A percentile compares a stretch with the other conserved stretches of the same genome.
Evolutionary conservation across 441 rosid genomes (phyloP).

Genomic region (Manihot esculenta): DNA sequence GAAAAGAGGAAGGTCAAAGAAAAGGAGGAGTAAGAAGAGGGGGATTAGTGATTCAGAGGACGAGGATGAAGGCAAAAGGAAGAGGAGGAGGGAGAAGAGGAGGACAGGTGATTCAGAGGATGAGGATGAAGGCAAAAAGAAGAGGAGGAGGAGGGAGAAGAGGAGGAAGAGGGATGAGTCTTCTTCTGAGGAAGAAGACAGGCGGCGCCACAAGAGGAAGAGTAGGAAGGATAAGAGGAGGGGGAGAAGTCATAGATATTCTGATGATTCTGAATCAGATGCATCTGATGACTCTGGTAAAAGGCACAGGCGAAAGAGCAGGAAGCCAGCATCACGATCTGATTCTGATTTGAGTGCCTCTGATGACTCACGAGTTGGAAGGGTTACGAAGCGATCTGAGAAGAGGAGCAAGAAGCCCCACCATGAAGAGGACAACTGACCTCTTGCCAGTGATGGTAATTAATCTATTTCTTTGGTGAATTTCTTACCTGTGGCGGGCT

Average conservation of each 20-base stretch:
- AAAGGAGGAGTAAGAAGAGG: slow-evolving; percentile 29
- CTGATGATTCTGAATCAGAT: slow-evolving; percentile 53
- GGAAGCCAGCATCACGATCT: slow-evolving; percentile 47
- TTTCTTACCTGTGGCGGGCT: too few species aligned
- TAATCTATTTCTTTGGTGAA: neutral
- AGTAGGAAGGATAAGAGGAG: slow-evolving; percentile 69
- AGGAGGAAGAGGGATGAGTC: slow-evolving; percentile 54
- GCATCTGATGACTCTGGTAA: slow-evolving; percentile 45
- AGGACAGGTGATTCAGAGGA: slow-evolving; percentile 49
- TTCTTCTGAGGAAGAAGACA: slow-evolving; percentile 48
- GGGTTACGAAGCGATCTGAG: slow-evolving; percentile 51
- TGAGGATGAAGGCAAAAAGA: slow-evolving; percentile 51
- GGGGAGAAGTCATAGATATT: slow-evolving; percentile 56
- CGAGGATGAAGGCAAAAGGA: slow-evolving; percentile 51
- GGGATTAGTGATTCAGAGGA: slow-evolving; percentile 49
- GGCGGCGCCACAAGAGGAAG: slow-evolving; percentile 39
- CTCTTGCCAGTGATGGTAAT: neutral
- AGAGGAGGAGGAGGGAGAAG: slow-evolving; percentile 52
- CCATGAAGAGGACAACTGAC: slow-evolving; percentile 40
- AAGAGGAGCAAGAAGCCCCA: slow-evolving; percentile 59
- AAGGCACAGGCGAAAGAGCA: slow-evolving; percentile 50
- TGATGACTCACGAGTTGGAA: slow-evolving; percentile 58
- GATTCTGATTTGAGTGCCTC: slow-evolving; percentile 45
- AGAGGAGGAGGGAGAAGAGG: slow-evolving; percentile 41
- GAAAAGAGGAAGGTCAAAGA: slow-evolving; percentile 66